These are phyloP conservation scores for Trichoderma sp. DNA, from an alignment of 2,329 filamentous ascomycete genomes.

Conservation along the genomic window DNA sequence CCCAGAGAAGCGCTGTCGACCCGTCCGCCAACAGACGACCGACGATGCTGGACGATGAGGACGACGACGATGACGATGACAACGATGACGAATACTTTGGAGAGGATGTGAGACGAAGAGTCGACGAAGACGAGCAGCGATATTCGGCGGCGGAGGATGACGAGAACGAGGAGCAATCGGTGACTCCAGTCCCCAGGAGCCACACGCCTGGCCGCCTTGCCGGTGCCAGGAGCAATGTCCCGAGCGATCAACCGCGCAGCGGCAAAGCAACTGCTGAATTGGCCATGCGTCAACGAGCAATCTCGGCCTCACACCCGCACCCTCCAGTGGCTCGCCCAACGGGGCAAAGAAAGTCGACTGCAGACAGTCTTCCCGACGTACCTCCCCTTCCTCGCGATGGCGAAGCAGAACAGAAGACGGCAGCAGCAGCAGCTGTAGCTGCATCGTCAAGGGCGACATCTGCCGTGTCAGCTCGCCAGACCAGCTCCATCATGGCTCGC, in stretches of 20 bases:
- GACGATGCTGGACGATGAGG: constrained; percentile 39
- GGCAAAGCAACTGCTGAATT: constrained; percentile 49
- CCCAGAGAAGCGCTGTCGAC: constrained; percentile 56
- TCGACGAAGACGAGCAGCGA: constrained; percentile 30
- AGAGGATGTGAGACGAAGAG: background rate
- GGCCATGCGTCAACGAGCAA: constrained; percentile 58
- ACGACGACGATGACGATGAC: constrained; percentile 42
- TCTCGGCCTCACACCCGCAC: constrained; percentile 50
- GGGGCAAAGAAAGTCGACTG: constrained; percentile 37
- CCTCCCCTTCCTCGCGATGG: constrained; percentile 44
- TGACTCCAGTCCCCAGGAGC: constrained; percentile 53
- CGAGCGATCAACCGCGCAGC: constrained; percentile 52
- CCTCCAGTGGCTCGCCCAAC: constrained; percentile 32
- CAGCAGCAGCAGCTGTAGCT: constrained; percentile 18
- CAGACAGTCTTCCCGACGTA: constrained; percentile 43
- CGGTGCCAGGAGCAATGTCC: constrained; percentile 57
- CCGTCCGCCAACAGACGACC: constrained; percentile 37
- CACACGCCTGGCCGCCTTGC: constrained; percentile 66
- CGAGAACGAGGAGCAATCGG: background rate
- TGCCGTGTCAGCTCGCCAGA: constrained; percentile 31
- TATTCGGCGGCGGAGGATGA: background rate
- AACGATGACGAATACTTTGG: constrained; percentile 30
- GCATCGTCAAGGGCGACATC: constrained; percentile 33
- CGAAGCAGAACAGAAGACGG: constrained; percentile 24
- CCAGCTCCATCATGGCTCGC: constrained; percentile 32